phyloP scores from a whole-genome alignment of 192 early-diverging fungal genomes.

The Dispira simplex region DNA sequence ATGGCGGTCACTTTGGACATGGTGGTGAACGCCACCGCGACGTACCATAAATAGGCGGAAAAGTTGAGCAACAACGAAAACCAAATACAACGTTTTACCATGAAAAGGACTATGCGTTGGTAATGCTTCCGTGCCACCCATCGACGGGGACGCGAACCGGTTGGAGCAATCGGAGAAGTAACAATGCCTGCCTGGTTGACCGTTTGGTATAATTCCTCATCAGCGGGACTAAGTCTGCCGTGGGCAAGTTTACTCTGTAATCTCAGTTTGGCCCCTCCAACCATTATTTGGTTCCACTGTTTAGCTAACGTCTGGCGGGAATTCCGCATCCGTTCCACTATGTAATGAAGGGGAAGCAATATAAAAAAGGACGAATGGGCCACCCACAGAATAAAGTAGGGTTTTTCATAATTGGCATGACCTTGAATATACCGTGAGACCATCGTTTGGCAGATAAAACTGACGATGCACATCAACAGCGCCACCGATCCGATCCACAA shows the following conservation, averaged over 20 bases:
- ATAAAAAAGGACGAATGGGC: slow-evolving; percentile 28
- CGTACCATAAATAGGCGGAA: slow-evolving; percentile 66
- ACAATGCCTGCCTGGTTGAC: too few species aligned
- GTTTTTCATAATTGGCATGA: slow-evolving; percentile 19
- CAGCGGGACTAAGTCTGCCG: not conserved
- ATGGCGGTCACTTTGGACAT: slow-evolving; percentile 71
- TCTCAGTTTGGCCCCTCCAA: slow-evolving; percentile 24
- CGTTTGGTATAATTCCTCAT: too few species aligned
- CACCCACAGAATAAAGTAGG: slow-evolving; percentile 28
- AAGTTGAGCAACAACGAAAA: slow-evolving; percentile 45
- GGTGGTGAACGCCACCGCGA: slow-evolving; percentile 47
- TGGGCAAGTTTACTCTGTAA: slow-evolving; percentile 13
- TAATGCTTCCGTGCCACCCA: slow-evolving; percentile 15
- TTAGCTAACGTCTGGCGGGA: slow-evolving; percentile 16
- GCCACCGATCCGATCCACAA: not conserved
- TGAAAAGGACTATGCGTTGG: slow-evolving; percentile 16
- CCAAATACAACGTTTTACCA: slow-evolving; percentile 14
- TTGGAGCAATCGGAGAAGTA: not conserved
- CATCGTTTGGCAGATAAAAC: slow-evolving; percentile 10
- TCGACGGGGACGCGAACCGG: not conserved
- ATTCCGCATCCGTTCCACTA: slow-evolving; percentile 22
- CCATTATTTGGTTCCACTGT: slow-evolving; percentile 21
- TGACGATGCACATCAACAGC: not conserved
- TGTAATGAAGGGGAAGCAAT: slow-evolving; percentile 23
- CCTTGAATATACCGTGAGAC: slow-evolving; percentile 27